phyloP scores from a whole-genome alignment of 495 filamentous ascomycete species.

The Lentithecium fluviatile region DNA sequence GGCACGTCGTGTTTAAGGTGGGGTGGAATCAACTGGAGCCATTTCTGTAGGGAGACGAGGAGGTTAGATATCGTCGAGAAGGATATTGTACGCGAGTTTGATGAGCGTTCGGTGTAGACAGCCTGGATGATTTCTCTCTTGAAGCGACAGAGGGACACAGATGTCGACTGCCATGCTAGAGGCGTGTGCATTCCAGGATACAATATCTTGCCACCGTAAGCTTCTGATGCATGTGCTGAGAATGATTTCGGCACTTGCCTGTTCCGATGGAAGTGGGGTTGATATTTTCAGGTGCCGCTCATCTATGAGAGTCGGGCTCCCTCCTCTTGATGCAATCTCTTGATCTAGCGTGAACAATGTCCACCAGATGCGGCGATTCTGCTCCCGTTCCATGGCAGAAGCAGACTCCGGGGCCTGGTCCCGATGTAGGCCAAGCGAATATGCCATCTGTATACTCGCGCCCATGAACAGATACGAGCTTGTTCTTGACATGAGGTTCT shows the following conservation, averaged over 20 bases:
- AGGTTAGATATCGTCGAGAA: slow-evolving; percentile 35
- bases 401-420: slow-evolving; percentile 34
- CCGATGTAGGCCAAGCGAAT: slow-evolving; percentile 39
- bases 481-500: slow-evolving; percentile 37
- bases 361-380: slow-evolving; percentile 34
- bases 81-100: slow-evolving; percentile 22
- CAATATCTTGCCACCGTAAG: slow-evolving; percentile 20
- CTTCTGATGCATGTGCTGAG: neutral
- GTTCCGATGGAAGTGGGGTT: slow-evolving; percentile 29
- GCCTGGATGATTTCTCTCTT: slow-evolving; percentile 37
- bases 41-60: slow-evolving; percentile 35
- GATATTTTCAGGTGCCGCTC: slow-evolving; percentile 22
- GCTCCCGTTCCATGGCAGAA: slow-evolving; percentile 31
- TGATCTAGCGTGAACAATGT: slow-evolving; percentile 29
- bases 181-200: slow-evolving; percentile 40
- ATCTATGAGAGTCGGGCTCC: slow-evolving; percentile 27
- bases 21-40: slow-evolving; percentile 37
- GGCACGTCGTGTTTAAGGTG: slow-evolving; percentile 39
- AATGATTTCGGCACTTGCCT: slow-evolving; percentile 6
- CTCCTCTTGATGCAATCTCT: slow-evolving; percentile 31
- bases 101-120: slow-evolving; percentile 34
- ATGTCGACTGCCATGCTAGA: slow-evolving; percentile 34
- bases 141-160: slow-evolving; percentile 33
- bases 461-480: slow-evolving; percentile 41
- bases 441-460: slow-evolving; percentile 39